Evolutionary conservation across 176 grass and related monocot genomes (phyloP).

Genomic region (Cenchrus americanus): DNA sequence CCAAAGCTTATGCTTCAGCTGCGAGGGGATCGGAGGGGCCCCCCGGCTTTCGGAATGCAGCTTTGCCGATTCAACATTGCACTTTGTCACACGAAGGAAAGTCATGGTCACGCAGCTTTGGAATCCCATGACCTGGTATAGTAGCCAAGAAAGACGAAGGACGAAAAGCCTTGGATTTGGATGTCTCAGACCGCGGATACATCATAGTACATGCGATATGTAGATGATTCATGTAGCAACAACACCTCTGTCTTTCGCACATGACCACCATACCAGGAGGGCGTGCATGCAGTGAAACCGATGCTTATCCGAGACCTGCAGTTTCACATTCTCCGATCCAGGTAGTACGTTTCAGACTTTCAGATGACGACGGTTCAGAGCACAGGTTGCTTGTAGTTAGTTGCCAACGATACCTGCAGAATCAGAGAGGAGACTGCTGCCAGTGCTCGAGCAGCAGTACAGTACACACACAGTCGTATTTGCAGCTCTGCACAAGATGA

Average conservation of each 20-base stretch:
- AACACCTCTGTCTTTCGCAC: not conserved
- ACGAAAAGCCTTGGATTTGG: not conserved
- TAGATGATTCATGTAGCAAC: not conserved
- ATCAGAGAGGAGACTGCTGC: not conserved
- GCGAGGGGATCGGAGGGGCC: constrained; percentile 2
- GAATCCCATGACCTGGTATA: constrained; percentile 45
- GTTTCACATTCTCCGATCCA: not conserved
- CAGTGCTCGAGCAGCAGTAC: not conserved
- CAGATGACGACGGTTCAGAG: not conserved
- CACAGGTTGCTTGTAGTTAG: not conserved
- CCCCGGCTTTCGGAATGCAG: constrained; percentile 38
- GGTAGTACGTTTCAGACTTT: not conserved
- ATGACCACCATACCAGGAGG: not conserved
- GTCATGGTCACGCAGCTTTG: constrained; percentile 42
- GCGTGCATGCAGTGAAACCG: not conserved
- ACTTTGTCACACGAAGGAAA: constrained; percentile 31
- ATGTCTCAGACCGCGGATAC: not conserved
- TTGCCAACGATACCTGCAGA: not conserved
- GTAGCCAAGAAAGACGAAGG: not conserved
- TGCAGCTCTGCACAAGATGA: constrained; percentile 6
- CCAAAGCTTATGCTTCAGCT: constrained; percentile 7
- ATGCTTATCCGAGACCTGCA: not conserved
- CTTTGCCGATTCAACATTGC: constrained; percentile 43
- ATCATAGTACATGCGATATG: not conserved
- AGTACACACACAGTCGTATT: not conserved